Conservation (phyloP, 345 rosid species). For the Citrus reticulata region DNA sequence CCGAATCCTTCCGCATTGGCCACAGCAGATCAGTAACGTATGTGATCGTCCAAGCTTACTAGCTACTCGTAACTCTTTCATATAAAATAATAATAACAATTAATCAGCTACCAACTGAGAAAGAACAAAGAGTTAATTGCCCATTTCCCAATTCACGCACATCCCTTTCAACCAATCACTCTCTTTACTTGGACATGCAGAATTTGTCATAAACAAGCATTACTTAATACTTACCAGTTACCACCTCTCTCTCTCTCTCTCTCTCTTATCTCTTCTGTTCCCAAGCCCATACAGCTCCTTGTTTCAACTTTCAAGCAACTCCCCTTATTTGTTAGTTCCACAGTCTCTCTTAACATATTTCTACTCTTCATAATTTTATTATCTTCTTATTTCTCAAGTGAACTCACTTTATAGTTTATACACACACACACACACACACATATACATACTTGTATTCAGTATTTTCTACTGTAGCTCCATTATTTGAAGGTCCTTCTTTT, state of each 20-base stretch:
- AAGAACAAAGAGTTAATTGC: not conserved
- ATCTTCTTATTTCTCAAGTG: conserved; percentile 19
- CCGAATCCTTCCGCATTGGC: conserved; percentile 33
- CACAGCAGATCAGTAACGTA: conserved; percentile 19
- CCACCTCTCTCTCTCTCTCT: conserved; percentile 35
- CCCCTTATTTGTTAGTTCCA: conserved; percentile 34
- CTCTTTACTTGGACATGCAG: conserved; percentile 20
- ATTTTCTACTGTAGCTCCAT: not conserved
- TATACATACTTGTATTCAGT: not conserved
- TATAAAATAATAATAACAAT: not conserved
- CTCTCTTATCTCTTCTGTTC: conserved; percentile 61
- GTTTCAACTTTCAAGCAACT: conserved; percentile 15
- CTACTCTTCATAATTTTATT: conserved; percentile 34
- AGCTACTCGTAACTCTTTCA: conserved; percentile 6
- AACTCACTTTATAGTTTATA: conserved; percentile 20
- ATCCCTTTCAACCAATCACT: conserved; percentile 40
- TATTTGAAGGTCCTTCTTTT: not conserved
- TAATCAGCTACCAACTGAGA: not conserved
- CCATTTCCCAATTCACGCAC: conserved; percentile 38
- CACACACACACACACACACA: too few species aligned
- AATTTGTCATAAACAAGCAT: not conserved
- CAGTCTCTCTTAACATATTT: conserved; percentile 46
- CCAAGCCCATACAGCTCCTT: conserved; percentile 71
- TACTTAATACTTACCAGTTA: conserved; percentile 5
- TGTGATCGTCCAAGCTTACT: conserved; percentile 21